Evolutionary conservation across 169 alveolate species (phyloP).

Genomic region (Eimeria brunetti): DNA sequence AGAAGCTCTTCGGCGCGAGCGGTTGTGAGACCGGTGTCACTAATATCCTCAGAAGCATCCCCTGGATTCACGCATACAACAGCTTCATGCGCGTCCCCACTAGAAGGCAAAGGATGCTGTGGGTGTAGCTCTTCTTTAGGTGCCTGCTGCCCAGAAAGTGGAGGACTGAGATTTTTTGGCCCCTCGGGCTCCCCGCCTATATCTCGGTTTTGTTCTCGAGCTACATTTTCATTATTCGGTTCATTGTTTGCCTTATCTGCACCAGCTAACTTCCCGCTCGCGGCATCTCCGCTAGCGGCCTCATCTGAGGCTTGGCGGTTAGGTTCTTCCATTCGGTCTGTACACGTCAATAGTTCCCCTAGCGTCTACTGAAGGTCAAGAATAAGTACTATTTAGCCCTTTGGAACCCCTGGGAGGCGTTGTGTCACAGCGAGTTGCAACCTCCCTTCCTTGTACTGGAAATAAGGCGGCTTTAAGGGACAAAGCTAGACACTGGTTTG

Average conservation of each 20-base stretch:
- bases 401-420: not conserved
- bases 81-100: not conserved
- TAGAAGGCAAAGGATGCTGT: slow-evolving; percentile 39
- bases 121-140: slow-evolving; percentile 19
- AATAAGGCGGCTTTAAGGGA: not conserved
- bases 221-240: not conserved
- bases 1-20: slow-evolving; percentile 91
- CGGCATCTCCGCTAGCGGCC: slow-evolving; percentile 18
- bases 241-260: not conserved
- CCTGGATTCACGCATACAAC: not conserved
- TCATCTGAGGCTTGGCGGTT: slow-evolving; percentile 2
- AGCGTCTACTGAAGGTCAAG: not conserved
- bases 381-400: not conserved
- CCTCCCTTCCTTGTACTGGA: slow-evolving; percentile 1
- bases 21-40: slow-evolving; percentile 90
- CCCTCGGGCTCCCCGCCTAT: slow-evolving; percentile 29
- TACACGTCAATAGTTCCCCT: not conserved
- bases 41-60: not conserved
- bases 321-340: slow-evolving; percentile 41
- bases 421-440: not conserved
- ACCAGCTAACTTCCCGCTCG: slow-evolving; percentile 8
- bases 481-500: not conserved
- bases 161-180: slow-evolving; percentile 39
- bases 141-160: slow-evolving; percentile 12
- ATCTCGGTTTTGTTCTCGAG: not conserved